Base-by-base conservation (phyloP, 2,329 filamentous ascomycete genomes). In the Aspergillus fructus region DNA sequence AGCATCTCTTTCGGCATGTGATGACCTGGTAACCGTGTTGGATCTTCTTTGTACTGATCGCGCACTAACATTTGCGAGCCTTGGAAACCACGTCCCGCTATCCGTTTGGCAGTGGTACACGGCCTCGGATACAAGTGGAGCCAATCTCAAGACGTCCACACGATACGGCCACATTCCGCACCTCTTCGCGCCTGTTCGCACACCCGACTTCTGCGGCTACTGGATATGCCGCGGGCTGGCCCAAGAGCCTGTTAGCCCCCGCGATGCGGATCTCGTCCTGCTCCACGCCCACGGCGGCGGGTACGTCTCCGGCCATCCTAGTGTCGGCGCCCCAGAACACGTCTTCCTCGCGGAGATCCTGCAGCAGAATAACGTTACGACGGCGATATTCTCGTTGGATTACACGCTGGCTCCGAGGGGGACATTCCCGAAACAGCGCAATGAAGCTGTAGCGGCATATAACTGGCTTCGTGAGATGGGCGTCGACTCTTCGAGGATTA, bases 381-480 rank as follows among this genome's bases (percentile, higher is more conserved):
- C 43, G 4, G 88, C 89, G n/a, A 83, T 94, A 4, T 91, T 94
- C 66, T 85, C 88, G 0, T 77, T 94, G 3, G 89, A 94, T 58
- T 96, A 96, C 68, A 90, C 87, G 0, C 79, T 94, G 0, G 89
- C 91, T 0, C 89, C 89, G 1, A 88, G 91, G 60, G 81, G 82
- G 8, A 81, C 80, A 5, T 93, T 90, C 64, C 91, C 91, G 2
- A 85, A 79, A 3, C 91, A 94, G 72, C 74, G 93, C 7, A 79
- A 88, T 40, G 84, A 96, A 74, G 83, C 85, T 0, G 70, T 89
- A 3, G 79, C 83, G 37, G 90, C 86, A 0, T 94, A 93, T 73
- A 83, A 85, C 37, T 66, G 59, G 55, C 40, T 63, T 2, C 6
- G 43, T 6, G 23, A 58, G 12, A 15, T 55, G 39, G 56, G 52